Evolutionary conservation across 1,284 basidiomycete species (phyloP).

Genomic region (Fomitopsis pinicola): DNA sequence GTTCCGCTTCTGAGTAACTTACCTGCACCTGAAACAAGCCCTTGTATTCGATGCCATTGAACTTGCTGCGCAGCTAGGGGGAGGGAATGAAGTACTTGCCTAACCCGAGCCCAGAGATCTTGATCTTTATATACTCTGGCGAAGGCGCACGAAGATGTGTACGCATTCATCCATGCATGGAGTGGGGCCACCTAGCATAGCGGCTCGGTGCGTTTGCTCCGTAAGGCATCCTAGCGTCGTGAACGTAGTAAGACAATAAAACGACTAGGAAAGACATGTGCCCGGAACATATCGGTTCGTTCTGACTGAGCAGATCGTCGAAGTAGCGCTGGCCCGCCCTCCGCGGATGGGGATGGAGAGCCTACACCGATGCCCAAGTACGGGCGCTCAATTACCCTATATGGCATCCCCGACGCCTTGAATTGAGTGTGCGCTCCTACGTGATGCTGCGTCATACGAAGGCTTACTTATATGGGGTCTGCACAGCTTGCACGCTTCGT

Average conservation of each 20-base stretch:
- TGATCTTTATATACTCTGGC: not conserved
- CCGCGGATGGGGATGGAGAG: no score
- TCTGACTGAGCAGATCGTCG: not conserved
- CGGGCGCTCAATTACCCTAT: no score
- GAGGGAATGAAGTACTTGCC: not conserved
- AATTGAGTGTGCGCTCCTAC: no score
- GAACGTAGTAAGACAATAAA: not conserved
- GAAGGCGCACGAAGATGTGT: not conserved
- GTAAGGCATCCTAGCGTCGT: not conserved
- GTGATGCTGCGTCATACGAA: no score
- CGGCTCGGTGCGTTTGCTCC: not conserved
- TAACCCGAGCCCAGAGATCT: not conserved
- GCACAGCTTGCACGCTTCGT: no score
- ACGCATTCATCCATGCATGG: not conserved
- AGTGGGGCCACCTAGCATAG: not conserved
- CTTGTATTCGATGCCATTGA: not conserved
- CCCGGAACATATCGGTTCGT: not conserved
- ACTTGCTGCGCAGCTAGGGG: not conserved
- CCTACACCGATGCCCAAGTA: no score
- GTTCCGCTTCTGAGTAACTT: not conserved
- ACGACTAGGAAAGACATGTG: not conserved
- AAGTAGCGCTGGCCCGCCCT: not conserved
- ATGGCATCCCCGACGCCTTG: no score
- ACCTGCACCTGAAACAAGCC: conserved; percentile 1
- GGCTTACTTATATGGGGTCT: no score